These are phyloP conservation scores for Forsythia suspensa DNA, from an alignment of 257 asterid genomes.

Conservation along the genomic window DNA sequence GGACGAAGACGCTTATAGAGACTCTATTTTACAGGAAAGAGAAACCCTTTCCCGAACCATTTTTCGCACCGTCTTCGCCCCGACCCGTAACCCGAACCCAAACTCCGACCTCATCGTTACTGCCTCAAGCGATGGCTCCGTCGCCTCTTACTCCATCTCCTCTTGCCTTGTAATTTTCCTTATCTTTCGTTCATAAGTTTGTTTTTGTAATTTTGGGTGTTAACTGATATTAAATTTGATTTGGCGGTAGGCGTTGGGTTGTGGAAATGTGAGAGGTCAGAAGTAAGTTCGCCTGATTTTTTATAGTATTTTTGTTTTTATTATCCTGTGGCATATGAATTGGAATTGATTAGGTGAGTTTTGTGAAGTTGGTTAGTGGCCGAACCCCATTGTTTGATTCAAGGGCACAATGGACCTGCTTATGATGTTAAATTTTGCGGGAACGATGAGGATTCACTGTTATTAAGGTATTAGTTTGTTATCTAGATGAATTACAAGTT, in stretches of 20 bases:
- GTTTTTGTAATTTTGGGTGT: neutral
- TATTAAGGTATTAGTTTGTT: constrained; percentile 57
- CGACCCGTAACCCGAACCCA: constrained; percentile 55
- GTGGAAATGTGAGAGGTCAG: constrained; percentile 45
- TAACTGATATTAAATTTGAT: neutral
- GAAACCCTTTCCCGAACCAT: constrained; percentile 66
- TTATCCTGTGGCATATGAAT: constrained; percentile 5
- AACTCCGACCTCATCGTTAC: constrained; percentile 63
- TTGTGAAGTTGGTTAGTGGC: constrained; percentile 62
- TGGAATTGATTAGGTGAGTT: constrained; percentile 15
- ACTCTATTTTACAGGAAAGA: constrained; percentile 61
- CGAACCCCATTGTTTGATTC: constrained; percentile 62
- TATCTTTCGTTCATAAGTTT: neutral
- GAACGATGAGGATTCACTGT: constrained; percentile 58
- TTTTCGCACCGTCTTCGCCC: constrained; percentile 82
- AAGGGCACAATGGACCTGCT: constrained; percentile 95
- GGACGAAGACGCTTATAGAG: constrained; percentile 77
- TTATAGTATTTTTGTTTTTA: neutral
- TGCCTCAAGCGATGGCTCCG: constrained; percentile 83
- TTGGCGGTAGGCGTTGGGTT: constrained; percentile 55
- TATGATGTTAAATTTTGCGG: constrained; percentile 85
- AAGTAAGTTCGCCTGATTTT: constrained; percentile 40
- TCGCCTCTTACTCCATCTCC: constrained; percentile 73
- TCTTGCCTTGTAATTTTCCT: constrained; percentile 58
- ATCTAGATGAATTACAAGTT: neutral